Evolutionary conservation across 129 eudicot species (phyloP), one percentile per base, ranked within the genome.

Genomic region (Chrysanthemum makinoi): DNA sequence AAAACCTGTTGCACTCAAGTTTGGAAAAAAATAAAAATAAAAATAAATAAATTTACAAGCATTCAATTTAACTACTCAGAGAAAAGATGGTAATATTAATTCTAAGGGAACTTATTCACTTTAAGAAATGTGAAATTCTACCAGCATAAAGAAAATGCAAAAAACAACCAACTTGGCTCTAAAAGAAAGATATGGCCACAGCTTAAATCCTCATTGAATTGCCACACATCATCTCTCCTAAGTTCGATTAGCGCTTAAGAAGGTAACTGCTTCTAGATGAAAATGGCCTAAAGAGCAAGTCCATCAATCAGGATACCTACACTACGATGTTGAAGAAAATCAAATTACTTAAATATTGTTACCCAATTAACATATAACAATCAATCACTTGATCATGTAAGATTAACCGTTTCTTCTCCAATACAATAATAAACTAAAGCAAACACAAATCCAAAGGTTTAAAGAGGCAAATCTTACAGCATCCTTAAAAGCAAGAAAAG

Each of bases 401-500:
- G 9, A 39, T 54, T 54, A 62, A 55, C 50, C 63, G 35, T 62
- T 51, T 30, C 66, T 50, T 62, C 49, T 65, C 15, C 72, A 14
- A 65, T 16, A 60, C 65, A 49, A 6, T 57, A 51, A 59, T 16
- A 17, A 22, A 58, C 19, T 46, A 39, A 62, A 46, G 46, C 60
- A 65, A 53, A 30, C 54, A 26, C 71, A 43, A 22, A 30, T 59
- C 49, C 16, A 48, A 56, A 47, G 24, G 62, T 6, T 63, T 43
- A 70, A 26, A 62, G 15, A 20, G 66, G 2, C 0, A 26, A 18
- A 62, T 74, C 94, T 81, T 90, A 95, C 99, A 67, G 97, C 96
- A 66, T 71, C 79, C 73, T 84, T 95, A 69, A 95, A 90, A 54
- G 97, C 95, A 72, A 13, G 68, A 88, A 82, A 95, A 58, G 91